phyloP scores from a whole-genome alignment of 352 stramenopile species.

The Globisporangium iwayamae region DNA sequence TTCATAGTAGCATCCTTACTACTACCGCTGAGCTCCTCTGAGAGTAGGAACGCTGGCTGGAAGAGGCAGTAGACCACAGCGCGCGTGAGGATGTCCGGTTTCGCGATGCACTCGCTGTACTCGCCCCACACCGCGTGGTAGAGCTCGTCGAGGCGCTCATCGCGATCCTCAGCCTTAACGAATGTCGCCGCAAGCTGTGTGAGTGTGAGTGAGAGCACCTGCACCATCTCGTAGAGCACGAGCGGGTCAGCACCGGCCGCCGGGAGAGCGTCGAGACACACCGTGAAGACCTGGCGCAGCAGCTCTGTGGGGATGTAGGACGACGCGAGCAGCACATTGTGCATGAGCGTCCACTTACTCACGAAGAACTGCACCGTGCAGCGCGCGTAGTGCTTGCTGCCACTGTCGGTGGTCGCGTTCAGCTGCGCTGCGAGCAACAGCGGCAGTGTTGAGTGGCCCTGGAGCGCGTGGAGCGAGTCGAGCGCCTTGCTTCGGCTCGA shows the following conservation, averaged over 20 bases:
- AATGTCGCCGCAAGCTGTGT: slow-evolving; percentile 40
- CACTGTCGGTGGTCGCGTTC: slow-evolving; percentile 18
- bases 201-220: slow-evolving; percentile 54
- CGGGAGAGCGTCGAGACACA: slow-evolving; percentile 46
- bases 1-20: slow-evolving; percentile 38
- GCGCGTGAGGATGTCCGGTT: slow-evolving; percentile 61
- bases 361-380: slow-evolving; percentile 37
- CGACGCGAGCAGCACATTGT: slow-evolving; percentile 42
- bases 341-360: slow-evolving; percentile 56
- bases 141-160: slow-evolving; percentile 32
- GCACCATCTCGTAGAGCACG: slow-evolving; percentile 64
- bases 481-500: slow-evolving; percentile 23
- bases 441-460: slow-evolving; percentile 30
- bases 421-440: slow-evolving; percentile 28
- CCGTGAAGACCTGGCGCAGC: slow-evolving; percentile 33
- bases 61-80: slow-evolving; percentile 69
- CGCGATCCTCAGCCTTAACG: slow-evolving; percentile 17
- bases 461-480: slow-evolving; percentile 34
- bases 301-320: slow-evolving; percentile 45
- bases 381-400: slow-evolving; percentile 21
- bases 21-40: slow-evolving; percentile 13
- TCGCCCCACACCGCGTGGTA: slow-evolving; percentile 62
- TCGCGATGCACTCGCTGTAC: slow-evolving; percentile 67
- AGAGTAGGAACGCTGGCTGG: slow-evolving; percentile 60
- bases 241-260: slow-evolving; percentile 51